Base-by-base conservation (phyloP, 257 asterid genomes). In the Rhazya stricta region DNA sequence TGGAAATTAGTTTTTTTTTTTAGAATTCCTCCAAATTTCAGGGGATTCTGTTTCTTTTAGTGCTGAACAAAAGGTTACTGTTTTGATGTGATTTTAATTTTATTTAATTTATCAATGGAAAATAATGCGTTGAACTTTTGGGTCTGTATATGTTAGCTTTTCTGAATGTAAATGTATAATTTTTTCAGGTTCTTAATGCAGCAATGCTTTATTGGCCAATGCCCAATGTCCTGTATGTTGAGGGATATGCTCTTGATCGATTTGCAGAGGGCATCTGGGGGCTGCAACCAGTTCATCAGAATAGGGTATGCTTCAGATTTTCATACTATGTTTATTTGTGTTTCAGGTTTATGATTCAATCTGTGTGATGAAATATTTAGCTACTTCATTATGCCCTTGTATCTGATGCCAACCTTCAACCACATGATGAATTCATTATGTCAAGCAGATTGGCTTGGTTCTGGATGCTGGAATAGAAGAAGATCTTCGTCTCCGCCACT, bases 171-270 rank as follows among this genome's bases (percentile, higher is more conserved):
- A 82, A 63, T 71, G 51, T 78, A 74, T 80, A 78, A 82, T 81
- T 76, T 76, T 81, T 82, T 37, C 96, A 91, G 98, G 98, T 93
- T 85, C 97, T 93, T 79, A 93, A 93, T 93, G 98, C 98, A 77
- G 97, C 97, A 80, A 88, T 90, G 97, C 96, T 93, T 71, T 93
- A 91, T 78, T 93, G 97, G 98, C 96, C 98, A 43, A 89, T 93
- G 93, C 84, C 94, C 0, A 90, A 93, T 84, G 91, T 89, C 7
- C 80, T 90, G 13, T 93, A 93, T 69, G 98, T 93, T 73, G 98
- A 93, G 85, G 98, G 98, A 29, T 93, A 89, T 78, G 98, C 98
- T 39, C 88, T 93, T 58, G 97, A 93, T 84, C 86, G 93, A 81
- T 91, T 93, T 83, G 96, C 98, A 29, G 91, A 91, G 86, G 98